Conservation (phyloP, 2,329 filamentous ascomycete species). For the Xylaria digitata region DNA sequence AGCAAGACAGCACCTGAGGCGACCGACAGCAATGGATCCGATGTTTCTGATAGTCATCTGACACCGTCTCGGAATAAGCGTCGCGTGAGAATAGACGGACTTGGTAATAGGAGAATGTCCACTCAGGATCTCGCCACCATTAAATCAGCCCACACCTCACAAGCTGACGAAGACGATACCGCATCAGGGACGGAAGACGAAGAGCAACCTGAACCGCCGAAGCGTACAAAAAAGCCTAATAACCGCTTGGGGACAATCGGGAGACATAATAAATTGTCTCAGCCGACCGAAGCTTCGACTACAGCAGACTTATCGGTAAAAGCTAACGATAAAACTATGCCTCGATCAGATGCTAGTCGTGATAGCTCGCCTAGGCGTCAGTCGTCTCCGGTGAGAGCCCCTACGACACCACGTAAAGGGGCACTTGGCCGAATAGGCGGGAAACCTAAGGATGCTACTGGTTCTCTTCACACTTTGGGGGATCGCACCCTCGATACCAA, state of each 20-base stretch:
- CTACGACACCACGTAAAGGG: conserved; percentile 33
- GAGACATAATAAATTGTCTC: conserved; percentile 46
- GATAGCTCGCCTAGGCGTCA: conserved; percentile 19
- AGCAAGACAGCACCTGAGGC: conserved; percentile 27
- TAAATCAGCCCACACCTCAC: conserved; percentile 44
- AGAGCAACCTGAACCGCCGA: conserved; percentile 33
- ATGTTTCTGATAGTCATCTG: conserved; percentile 40
- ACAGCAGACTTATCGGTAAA: conserved; percentile 37
- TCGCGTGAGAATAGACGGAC: conserved; percentile 39
- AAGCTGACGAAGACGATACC: conserved; percentile 46
- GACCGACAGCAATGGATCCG: conserved; percentile 42
- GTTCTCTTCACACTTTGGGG: conserved; percentile 21
- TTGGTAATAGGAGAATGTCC: conserved; percentile 38
- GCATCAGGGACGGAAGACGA: conserved; percentile 46
- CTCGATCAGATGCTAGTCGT: conserved; percentile 37
- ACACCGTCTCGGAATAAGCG: conserved; percentile 30
- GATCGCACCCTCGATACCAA: conserved; percentile 11
- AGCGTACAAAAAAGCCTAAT: conserved; percentile 28
- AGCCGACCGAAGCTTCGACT: conserved; percentile 42
- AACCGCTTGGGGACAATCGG: conserved; percentile 40
- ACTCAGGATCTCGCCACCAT: conserved; percentile 32
- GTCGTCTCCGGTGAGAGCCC: conserved; percentile 17
- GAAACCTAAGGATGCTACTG: conserved; percentile 33
- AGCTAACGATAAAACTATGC: conserved; percentile 43
- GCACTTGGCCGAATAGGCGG: conserved; percentile 45